Percentiles rank a stretch among this genome's conserved stretches.
These are phyloP conservation scores for Carnegiea gigantea DNA, from an alignment of 179 eudicot species.

Conservation along the genomic window DNA sequence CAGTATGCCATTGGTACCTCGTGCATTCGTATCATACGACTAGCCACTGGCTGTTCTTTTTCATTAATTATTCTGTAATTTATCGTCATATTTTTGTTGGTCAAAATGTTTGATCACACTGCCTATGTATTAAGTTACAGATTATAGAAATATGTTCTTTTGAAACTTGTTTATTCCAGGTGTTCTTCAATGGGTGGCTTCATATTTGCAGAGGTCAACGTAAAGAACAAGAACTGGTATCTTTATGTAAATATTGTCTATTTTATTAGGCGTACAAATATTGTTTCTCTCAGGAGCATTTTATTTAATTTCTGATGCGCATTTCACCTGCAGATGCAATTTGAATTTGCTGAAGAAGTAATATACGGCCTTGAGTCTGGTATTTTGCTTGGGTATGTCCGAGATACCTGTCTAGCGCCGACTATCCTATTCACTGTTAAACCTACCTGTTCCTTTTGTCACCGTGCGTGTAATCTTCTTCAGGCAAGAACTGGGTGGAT, in stretches of 20 bases:
- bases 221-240: conserved; percentile 90
- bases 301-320: conserved; percentile 6
- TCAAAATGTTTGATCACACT: too few relatives aligned
- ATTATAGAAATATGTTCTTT: too few relatives aligned
- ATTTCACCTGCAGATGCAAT: conserved; percentile 68
- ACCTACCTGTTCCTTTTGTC: not conserved
- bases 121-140: too few relatives aligned
- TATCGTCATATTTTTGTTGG: too few relatives aligned
- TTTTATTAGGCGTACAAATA: not conserved
- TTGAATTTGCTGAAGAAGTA: conserved; percentile 92
- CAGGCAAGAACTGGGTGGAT: too few relatives aligned
- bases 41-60: too few relatives aligned
- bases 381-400: conserved; percentile 82
- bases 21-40: too few relatives aligned
- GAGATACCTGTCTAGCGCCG: too few relatives aligned
- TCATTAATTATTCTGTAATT: too few relatives aligned
- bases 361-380: conserved; percentile 94
- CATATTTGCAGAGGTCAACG: conserved; percentile 84
- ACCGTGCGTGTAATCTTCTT: too few relatives aligned
- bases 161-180: conserved; percentile 34
- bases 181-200: conserved; percentile 85
- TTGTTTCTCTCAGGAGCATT: not conserved
- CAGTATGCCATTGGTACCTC: too few relatives aligned
- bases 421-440: not conserved
- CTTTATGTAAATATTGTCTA: conserved; percentile 8